Evolutionary conservation across 1,284 basidiomycete genomes (phyloP), one percentile per base, ranked within the genome.

Genomic region (Prillingera fragicola): DNA sequence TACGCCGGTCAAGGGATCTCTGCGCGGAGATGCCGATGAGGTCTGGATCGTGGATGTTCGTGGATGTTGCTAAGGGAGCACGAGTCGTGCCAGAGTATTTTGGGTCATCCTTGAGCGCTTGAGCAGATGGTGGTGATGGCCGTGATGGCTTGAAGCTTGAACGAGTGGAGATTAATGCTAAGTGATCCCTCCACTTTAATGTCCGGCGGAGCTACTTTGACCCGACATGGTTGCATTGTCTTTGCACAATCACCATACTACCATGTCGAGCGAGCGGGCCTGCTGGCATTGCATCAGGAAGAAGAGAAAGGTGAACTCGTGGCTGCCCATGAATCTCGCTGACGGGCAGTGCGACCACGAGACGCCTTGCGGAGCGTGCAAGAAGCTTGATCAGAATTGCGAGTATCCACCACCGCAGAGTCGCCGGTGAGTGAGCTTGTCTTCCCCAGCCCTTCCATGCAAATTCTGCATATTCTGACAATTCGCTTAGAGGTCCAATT

Each of bases 231-330:
- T 31, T 10, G 14, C 2, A 2, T 17, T 17, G 25, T 26, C 25
- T 26, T 26, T 7, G 25, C 25, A 8, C n/a, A 4, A n/a, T 15
- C 29, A 17, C 29, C 29, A n/a, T 8, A 8, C 29, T 7, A 8
- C 5, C n/a, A 31, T 17, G 18, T 15, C 18, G 29, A 12, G 9
- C 9, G n/a, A n/a, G 29, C 23, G 44, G 34, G 55, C 55, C 13
- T 57, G 55, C 18, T 21, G 52, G 29, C 46, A 52, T 21, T 57
- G 55, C 37, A 57, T 57, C 27, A 33, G 49, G 10, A 50, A 54
- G 34, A 57, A 57, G 32, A 35, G 52, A 8, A 42, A 50, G 15
- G 55, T 54, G 31, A 31, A 52, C 4, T 10, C 18, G n/a, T 21
- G 13, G 17, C 19, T 34, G 9, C 18, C 12, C 33, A 17, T 19